phyloP scores from a whole-genome alignment of 129 eudicot genomes.

The Apium graveolens region DNA sequence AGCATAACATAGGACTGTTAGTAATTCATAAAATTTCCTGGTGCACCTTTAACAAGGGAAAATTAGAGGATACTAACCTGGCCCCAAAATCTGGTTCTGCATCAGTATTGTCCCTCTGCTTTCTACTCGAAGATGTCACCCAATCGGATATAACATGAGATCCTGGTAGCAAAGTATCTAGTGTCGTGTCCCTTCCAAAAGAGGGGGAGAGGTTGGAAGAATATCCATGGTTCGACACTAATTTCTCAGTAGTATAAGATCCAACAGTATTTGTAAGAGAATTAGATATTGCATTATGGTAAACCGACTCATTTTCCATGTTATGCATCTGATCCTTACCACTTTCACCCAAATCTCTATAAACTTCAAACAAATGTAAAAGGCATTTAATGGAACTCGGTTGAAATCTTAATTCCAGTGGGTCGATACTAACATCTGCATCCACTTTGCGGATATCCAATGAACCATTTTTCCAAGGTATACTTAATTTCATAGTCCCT shows the following conservation, averaged over 20 bases:
- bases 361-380: constrained; percentile 38
- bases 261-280: constrained; percentile 20
- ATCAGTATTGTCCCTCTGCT: constrained; percentile 30
- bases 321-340: constrained; percentile 14
- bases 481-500: constrained; percentile 65
- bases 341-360: constrained; percentile 34
- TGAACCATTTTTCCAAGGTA: constrained; percentile 95
- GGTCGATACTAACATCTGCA: constrained; percentile 67
- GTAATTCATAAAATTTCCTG: background rate
- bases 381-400: constrained; percentile 59
- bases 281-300: constrained; percentile 33
- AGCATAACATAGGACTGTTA: background rate
- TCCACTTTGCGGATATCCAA: constrained; percentile 83
- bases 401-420: constrained; percentile 58
- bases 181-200: constrained; percentile 32
- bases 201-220: background rate
- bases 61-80: constrained; percentile 43
- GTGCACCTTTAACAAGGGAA: background rate
- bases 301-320: constrained; percentile 32
- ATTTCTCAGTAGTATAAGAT: constrained; percentile 33
- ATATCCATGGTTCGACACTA: constrained; percentile 16
- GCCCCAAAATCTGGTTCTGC: constrained; percentile 80
- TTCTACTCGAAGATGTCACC: constrained; percentile 49
- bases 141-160: constrained; percentile 89
- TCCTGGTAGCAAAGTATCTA: constrained; percentile 51